phyloP scores from a whole-genome alignment of 208 protist species.

The Strigomonas culicis region DNA sequence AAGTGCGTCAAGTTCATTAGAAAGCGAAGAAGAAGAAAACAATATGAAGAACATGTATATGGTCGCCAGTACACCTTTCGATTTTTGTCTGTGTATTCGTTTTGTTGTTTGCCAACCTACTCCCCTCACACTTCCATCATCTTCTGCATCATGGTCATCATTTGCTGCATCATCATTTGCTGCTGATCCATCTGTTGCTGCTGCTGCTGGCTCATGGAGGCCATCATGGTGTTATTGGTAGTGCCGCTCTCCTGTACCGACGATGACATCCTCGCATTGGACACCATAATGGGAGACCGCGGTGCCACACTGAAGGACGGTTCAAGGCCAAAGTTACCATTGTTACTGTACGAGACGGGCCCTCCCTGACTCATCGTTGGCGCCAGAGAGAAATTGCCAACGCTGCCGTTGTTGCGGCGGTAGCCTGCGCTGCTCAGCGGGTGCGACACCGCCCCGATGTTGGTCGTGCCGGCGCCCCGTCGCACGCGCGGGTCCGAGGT shows the following conservation, averaged over 20 bases:
- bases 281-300: too few species aligned
- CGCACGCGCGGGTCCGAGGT: slow-evolving; percentile 53
- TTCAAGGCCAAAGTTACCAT: not conserved
- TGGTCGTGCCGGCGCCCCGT: slow-evolving; percentile 14
- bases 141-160: slow-evolving; percentile 44
- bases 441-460: slow-evolving; percentile 6
- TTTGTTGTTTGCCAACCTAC: not conserved
- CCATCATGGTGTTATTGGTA: not conserved
- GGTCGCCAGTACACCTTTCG: not conserved
- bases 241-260: not conserved
- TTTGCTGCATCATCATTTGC: slow-evolving; percentile 22
- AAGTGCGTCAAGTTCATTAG: not conserved
- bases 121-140: slow-evolving; percentile 6
- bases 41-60: not conserved
- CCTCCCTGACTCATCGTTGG: slow-evolving; percentile 36
- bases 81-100: not conserved
- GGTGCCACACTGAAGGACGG: not conserved
- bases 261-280: not conserved
- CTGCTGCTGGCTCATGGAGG: slow-evolving; percentile 8
- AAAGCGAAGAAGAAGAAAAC: not conserved
- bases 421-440: not conserved
- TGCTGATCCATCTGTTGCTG: slow-evolving; percentile 7
- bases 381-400: slow-evolving; percentile 12
- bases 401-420: slow-evolving; percentile 4
- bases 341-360: slow-evolving; percentile 18